These are phyloP conservation scores for Dentiscutata heterogama DNA, from an alignment of 371 early-diverging fungal genomes.

Conservation along the genomic window DNA sequence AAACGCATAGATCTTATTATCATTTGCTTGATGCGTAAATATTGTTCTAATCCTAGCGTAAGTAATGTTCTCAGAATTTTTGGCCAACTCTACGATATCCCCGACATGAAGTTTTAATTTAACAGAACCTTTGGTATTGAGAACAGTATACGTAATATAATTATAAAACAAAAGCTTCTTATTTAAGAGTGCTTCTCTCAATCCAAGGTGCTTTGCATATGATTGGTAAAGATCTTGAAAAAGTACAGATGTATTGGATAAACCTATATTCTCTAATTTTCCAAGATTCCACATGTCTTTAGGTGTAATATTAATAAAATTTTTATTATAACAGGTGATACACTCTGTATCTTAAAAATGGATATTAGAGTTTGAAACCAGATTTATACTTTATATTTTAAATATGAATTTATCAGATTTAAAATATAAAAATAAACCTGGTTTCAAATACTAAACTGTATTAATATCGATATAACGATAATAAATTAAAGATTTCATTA, in stretches of 20 bases:
- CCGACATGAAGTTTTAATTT: background rate
- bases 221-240: background rate
- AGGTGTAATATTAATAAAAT: background rate
- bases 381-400: no score
- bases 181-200: background rate
- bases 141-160: constrained; percentile 8
- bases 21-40: background rate
- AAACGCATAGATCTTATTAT: background rate
- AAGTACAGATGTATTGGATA: background rate
- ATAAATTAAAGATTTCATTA: no score
- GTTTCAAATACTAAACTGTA: no score
- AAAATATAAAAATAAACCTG: no score
- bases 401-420: no score
- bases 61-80: background rate
- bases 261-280: background rate
- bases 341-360: no score
- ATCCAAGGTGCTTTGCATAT: background rate
- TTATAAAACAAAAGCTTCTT: background rate
- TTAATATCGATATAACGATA: no score
- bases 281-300: background rate
- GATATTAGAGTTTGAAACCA: no score
- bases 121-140: background rate
- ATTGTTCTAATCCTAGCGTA: background rate
- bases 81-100: background rate
- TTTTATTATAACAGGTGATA: background rate